Evolutionary conservation across 2,329 filamentous ascomycete species (phyloP), one percentile per base, ranked within the genome.

Genomic region (Diaporthe vexans): DNA sequence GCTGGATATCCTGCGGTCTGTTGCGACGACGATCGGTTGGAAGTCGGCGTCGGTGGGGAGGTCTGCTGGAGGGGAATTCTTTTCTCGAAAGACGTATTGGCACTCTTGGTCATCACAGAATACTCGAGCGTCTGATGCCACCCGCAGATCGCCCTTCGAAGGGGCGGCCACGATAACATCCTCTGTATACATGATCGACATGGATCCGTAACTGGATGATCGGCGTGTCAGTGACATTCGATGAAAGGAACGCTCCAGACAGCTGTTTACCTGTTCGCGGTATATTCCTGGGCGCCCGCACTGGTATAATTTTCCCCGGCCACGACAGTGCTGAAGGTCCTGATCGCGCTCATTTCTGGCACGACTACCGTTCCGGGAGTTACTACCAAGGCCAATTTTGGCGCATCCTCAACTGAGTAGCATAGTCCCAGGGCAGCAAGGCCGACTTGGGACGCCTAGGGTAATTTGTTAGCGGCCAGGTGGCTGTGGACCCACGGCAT

Each of bases 261-360:
- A 10, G 15, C 6, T 0, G 1, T 13, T 6, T 67, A 67, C 61
- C 61, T 67, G 21, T 67, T 67, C 35, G 61, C 61, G 43, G 61
- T 67, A 29, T 67, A 67, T 51, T 67, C 61, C 21, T 67, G 61
- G 43, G 43, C 61, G 26, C 61, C 61, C 6, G 61, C 10, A 24
- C 61, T 67, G 4, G 61, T 24, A 51, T 35, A 67, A 19, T 67
- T 5, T 11, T 35, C 19, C 26, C 46, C 61, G 5, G 61, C 26
- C 11, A 51, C 61, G 13, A 67, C 43, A 35, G 61, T 67, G 43
- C 43, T 51, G 3, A 67, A 67, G 26, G 61, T 67, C 0, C 43
- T 29, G 1, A 67, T 51, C 43, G 2, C 6, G 21, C 43, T 52
- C 61, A 67, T 51, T 6, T 67, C 61, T 4, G 61, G 61, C 21